These are phyloP conservation scores for Apostasia shenzhenica DNA, from an alignment of 106 monocot species.

Conservation along the genomic window DNA sequence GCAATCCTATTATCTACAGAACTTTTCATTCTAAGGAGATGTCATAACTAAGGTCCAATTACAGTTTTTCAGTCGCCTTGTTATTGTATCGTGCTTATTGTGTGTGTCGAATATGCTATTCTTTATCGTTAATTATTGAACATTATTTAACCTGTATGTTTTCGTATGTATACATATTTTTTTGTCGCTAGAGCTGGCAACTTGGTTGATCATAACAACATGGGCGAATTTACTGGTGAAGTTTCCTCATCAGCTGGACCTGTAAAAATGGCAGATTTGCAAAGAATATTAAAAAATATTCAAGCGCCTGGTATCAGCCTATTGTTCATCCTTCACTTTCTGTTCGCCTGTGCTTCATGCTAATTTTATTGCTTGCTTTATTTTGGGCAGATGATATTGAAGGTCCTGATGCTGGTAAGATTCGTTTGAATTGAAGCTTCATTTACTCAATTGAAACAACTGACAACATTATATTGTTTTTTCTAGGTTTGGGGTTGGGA, in stretches of 20 bases:
- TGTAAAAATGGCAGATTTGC: constrained; percentile 85
- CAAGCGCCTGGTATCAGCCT: constrained; percentile 56
- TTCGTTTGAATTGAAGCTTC: background rate
- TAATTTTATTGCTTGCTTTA: constrained; percentile 1
- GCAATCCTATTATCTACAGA: too few species aligned
- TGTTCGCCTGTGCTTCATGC: background rate
- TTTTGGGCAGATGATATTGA: constrained; percentile 31
- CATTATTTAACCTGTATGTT: too few species aligned
- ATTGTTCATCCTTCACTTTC: background rate
- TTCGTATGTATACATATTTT: background rate
- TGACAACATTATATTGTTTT: background rate
- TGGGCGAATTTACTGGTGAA: constrained; percentile 61
- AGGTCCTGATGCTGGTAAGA: constrained; percentile 79
- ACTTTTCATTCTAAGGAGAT: too few species aligned
- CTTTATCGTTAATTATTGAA: too few species aligned
- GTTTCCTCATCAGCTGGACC: constrained; percentile 84
- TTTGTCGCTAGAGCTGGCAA: constrained; percentile 61
- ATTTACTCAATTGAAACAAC: background rate
- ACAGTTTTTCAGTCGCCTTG: too few species aligned
- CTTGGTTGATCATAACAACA: constrained; percentile 59
- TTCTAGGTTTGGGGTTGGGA: constrained; percentile 65
- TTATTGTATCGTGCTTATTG: too few species aligned
- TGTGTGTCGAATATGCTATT: too few species aligned
- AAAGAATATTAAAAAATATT: constrained; percentile 82
- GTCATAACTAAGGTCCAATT: too few species aligned